phyloP scores from a whole-genome alignment of 345 rosid species.

The Brassica nigra region DNA sequence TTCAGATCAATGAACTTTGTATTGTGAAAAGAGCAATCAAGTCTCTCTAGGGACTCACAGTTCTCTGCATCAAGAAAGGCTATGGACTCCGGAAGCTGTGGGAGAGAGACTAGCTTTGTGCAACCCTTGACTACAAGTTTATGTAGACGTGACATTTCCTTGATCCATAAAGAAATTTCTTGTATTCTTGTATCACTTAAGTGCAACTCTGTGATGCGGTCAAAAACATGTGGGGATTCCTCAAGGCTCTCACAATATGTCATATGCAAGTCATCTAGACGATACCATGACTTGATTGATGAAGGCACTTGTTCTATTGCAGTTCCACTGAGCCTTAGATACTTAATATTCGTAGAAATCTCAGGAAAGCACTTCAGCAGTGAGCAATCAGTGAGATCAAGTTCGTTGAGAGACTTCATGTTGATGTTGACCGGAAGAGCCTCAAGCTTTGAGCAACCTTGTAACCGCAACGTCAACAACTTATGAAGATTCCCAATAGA shows the following conservation, averaged over 20 bases:
- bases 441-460: background rate
- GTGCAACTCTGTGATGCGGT: background rate
- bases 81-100: background rate
- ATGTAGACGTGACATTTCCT: background rate
- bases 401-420: background rate
- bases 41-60: background rate
- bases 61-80: background rate
- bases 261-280: background rate
- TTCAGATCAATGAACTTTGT: background rate
- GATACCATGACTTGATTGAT: background rate
- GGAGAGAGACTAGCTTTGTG: background rate
- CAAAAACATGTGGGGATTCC: background rate
- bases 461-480: background rate
- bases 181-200: background rate
- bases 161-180: background rate
- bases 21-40: background rate
- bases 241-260: background rate
- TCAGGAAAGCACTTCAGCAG: background rate
- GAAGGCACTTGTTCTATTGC: background rate
- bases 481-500: background rate
- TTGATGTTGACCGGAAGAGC: background rate
- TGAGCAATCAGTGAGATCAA: background rate
- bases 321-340: background rate
- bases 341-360: background rate
- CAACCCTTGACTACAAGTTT: background rate